phyloP scores from a whole-genome alignment of 2,329 filamentous ascomycete species.

The Tolypocladium tundrense region DNA sequence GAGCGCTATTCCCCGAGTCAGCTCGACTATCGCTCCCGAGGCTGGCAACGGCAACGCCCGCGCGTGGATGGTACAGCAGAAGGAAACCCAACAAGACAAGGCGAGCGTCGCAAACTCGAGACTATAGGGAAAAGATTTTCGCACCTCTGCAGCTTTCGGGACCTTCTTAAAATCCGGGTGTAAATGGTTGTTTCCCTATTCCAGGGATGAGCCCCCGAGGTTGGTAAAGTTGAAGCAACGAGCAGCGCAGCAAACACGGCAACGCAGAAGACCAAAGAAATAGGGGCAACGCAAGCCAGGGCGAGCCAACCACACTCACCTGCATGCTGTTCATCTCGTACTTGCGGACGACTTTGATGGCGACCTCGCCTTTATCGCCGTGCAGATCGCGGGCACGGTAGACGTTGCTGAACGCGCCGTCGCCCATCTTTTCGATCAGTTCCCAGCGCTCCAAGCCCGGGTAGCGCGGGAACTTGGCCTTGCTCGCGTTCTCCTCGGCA shows the following conservation, averaged over 20 bases:
- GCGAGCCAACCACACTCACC: slow-evolving; percentile 53
- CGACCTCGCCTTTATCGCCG: slow-evolving; percentile 67
- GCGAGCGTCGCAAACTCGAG: slow-evolving; percentile 14
- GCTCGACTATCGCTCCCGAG: slow-evolving; percentile 5
- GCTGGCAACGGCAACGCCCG: background rate
- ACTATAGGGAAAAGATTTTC: slow-evolving; percentile 32
- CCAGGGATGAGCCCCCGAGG: slow-evolving; percentile 28
- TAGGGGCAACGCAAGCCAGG: slow-evolving; percentile 6
- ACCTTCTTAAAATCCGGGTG: slow-evolving; percentile 95
- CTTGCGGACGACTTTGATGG: slow-evolving; percentile 98
- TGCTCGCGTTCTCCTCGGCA: slow-evolving; percentile 81
- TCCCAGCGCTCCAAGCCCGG: slow-evolving; percentile 54
- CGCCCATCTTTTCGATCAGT: slow-evolving; percentile 93
- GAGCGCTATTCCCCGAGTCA: slow-evolving; percentile 56
- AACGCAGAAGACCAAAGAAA: slow-evolving; percentile 8
- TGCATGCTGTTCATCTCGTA: slow-evolving; percentile 98
- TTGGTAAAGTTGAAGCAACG: slow-evolving; percentile 39
- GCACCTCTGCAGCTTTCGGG: slow-evolving; percentile 96
- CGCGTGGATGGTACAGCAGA: background rate
- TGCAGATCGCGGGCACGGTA: slow-evolving; percentile 75
- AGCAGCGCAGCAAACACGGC: slow-evolving; percentile 10
- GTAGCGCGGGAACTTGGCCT: slow-evolving; percentile 67
- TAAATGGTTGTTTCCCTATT: slow-evolving; percentile 80
- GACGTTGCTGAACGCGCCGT: slow-evolving; percentile 97
- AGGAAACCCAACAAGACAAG: slow-evolving; percentile 13